phyloP scores from a whole-genome alignment of 2,329 filamentous ascomycete genomes.

The Aspergillus tubingensis region DNA sequence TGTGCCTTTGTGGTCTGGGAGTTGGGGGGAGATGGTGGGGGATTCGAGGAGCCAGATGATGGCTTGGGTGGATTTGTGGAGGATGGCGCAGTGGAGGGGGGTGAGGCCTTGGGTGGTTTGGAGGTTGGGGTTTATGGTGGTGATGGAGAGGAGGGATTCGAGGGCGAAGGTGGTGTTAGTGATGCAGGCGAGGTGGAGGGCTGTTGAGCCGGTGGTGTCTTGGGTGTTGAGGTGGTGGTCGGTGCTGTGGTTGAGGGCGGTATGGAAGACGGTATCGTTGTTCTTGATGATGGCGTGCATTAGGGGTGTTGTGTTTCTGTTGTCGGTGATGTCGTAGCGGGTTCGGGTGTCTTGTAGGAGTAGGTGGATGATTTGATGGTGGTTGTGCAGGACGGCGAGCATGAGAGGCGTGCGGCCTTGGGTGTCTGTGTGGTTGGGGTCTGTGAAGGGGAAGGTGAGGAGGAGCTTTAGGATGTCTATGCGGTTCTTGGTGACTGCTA shows the following conservation, averaged over 20 bases:
- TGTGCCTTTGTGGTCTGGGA: neutral
- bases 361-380: neutral
- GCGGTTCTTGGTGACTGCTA: neutral
- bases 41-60: neutral
- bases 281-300: neutral
- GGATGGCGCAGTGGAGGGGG: neutral
- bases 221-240: neutral
- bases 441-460: neutral
- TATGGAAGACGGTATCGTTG: neutral
- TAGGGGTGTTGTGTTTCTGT: neutral
- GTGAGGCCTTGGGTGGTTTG: neutral
- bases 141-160: neutral
- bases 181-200: neutral
- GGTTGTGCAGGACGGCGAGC: neutral
- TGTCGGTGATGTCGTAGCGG: neutral
- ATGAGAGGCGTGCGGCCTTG: neutral
- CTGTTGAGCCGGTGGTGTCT: neutral
- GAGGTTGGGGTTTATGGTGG: neutral
- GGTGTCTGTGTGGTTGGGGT: neutral
- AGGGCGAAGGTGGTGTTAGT: neutral
- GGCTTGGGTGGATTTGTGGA: neutral
- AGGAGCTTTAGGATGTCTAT: neutral
- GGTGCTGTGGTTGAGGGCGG: neutral
- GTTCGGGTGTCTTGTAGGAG: neutral
- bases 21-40: too few relatives aligned